Conservation (phyloP, 805 yeast genomes). For the Komagataella populi region DNA sequence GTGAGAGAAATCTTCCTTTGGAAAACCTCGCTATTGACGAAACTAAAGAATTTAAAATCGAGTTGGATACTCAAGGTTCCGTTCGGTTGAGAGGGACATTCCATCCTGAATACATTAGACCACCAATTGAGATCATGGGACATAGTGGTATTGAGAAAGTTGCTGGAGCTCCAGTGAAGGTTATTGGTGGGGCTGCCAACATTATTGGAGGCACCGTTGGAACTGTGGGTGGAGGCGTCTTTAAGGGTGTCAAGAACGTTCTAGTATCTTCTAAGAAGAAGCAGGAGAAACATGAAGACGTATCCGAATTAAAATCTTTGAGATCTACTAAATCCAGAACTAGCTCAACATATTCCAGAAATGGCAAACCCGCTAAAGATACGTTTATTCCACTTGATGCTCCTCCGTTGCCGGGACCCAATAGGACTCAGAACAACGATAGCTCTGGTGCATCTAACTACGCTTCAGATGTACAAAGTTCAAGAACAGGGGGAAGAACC, state of each 20-base stretch:
- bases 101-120: conserved; percentile 53
- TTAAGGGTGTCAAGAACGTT: conserved; percentile 36
- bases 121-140: conserved; percentile 30
- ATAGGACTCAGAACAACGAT: not conserved
- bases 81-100: conserved; percentile 41
- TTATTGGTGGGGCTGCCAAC: conserved; percentile 30
- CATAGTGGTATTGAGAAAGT: conserved; percentile 23
- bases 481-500: not conserved
- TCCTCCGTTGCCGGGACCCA: conserved; percentile 1
- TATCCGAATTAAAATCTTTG: not conserved
- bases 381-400: not conserved
- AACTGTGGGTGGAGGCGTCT: conserved; percentile 23
- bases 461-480: not conserved
- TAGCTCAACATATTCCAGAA: not conserved
- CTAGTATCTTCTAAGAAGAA: conserved; percentile 9
- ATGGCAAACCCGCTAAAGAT: not conserved
- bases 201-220: conserved; percentile 30
- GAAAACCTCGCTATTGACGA: conserved; percentile 31
- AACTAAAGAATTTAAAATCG: conserved; percentile 26
- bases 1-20: conserved; percentile 36
- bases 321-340: conserved; percentile 1
- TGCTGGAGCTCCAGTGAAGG: conserved; percentile 32
- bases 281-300: not conserved
- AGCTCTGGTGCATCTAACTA: not conserved
- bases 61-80: conserved; percentile 52